Base-by-base conservation (phyloP, 192 early-diverging fungal genomes). In the Gryganskiella cystojenkinii region DNA sequence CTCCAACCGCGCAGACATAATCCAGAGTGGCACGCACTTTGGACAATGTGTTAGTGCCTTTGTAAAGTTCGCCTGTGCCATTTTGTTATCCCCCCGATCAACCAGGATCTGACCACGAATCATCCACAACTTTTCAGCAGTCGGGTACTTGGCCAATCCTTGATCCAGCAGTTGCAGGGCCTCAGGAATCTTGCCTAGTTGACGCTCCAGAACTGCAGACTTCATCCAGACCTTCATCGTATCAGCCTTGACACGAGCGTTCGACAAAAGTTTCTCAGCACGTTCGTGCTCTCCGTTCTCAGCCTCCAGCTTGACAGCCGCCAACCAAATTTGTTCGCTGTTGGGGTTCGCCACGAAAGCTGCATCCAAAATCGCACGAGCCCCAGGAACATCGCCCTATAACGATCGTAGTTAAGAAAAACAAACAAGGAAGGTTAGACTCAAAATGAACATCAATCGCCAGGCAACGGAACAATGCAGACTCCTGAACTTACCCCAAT, bases 191-290 rank as follows among this genome's bases (percentile, higher is more conserved):
- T 91, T 80, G 9, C 83, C 86, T 37, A 94, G 71, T 64, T 95
- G 91, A 25, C 97, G 83, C 69, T 98, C 92, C 30, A 99, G 81
- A 25, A 93, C 89, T 0, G 89, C 93, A 5, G 92, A 92, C 65
- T 99, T 99, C 93, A 99, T 95, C 96, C 97, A 99, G 1, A 99
- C 95, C 61, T 87, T 85, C 40, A 91, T 81, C 1, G 95, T 95
- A 56, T 92, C 91, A 7, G 91, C 89, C 42, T 90, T 80, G 50
- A 87, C 86, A 51, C 95, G 81, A 0, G 97, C 97, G 35, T 87
- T 86, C 56, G 87, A 83, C 22, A 98, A 81, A 22, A 99, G 70
- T 24, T 82, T 62, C 50, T 91, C 88, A 2, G 97, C 98, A 50
- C 93, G 86, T 4, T 86, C 86, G 62, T 90, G 87, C 74, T 96